Evolutionary conservation across 345 rosid species (phyloP).

Genomic region (Aethionema arabicum): DNA sequence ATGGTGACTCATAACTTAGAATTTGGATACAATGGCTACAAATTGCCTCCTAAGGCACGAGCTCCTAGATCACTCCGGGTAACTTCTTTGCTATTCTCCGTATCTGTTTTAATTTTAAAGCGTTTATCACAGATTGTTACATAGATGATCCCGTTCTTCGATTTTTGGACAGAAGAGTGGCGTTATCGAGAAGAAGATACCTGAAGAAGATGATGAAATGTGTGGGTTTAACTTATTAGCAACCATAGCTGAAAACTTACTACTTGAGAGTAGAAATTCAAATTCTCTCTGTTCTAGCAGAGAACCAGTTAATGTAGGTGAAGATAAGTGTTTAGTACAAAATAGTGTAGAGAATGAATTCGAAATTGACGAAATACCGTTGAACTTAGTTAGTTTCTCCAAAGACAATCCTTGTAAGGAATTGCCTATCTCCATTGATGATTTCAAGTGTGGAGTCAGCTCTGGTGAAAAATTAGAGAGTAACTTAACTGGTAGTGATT

Average conservation of each 20-base stretch:
- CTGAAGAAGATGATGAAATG: conserved; percentile 53
- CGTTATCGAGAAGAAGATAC: conserved; percentile 44
- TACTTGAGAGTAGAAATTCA: conserved; percentile 47
- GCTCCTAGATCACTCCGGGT: conserved; percentile 92
- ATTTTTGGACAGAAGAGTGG: conserved; percentile 64
- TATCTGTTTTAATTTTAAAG: conserved; percentile 11
- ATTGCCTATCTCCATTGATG: conserved; percentile 35
- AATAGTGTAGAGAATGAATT: conserved; percentile 40
- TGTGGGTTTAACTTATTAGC: conserved; percentile 89
- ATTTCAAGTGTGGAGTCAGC: conserved; percentile 37
- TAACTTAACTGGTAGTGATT: conserved; percentile 38
- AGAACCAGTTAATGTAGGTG: conserved; percentile 39
- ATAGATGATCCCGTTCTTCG: background rate
- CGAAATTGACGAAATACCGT: conserved; percentile 40
- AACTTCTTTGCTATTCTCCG: conserved; percentile 22
- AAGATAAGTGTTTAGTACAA: conserved; percentile 40
- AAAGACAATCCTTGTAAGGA: conserved; percentile 33
- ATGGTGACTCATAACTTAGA: conserved; percentile 72
- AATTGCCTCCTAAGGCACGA: conserved; percentile 77
- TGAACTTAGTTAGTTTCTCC: conserved; percentile 40
- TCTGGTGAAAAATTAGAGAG: conserved; percentile 48
- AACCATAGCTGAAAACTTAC: conserved; percentile 82
- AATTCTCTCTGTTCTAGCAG: conserved; percentile 41
- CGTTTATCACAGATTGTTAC: background rate
- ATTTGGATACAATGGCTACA: conserved; percentile 69